Percentiles rank a stretch among this genome's conserved stretches.
Conservation (phyloP, 495 filamentous ascomycete species). For the Penicillium canescens region DNA sequence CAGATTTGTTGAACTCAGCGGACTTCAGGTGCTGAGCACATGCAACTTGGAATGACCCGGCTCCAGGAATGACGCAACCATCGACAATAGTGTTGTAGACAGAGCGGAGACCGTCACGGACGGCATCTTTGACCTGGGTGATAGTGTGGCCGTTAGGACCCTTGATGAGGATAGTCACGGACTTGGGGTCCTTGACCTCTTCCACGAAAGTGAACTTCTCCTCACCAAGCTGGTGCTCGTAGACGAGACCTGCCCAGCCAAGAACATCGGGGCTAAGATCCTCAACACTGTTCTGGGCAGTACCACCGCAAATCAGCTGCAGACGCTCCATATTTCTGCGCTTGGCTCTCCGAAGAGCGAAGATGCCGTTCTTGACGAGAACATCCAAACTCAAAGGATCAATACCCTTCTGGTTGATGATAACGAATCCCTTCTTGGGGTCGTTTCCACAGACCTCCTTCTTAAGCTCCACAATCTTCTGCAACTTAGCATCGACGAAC, state of each 20-base stretch:
- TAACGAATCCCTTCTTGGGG: constrained; percentile 91
- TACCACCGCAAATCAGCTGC: constrained; percentile 89
- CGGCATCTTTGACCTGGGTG: constrained; percentile 91
- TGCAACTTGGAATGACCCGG: constrained; percentile 94
- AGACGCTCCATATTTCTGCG: constrained; percentile 97
- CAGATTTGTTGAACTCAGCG: constrained; percentile 76
- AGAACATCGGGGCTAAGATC: constrained; percentile 86
- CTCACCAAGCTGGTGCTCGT: constrained; percentile 96
- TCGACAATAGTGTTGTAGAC: constrained; percentile 99
- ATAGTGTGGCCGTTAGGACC: constrained; percentile 97
- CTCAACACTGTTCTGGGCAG: constrained; percentile 92
- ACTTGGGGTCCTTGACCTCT: constrained; percentile 98
- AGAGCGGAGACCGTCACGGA: constrained; percentile 91
- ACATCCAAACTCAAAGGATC: constrained; percentile 95
- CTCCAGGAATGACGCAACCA: constrained; percentile 89
- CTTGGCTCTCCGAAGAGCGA: constrained; percentile 92
- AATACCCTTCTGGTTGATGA: constrained; percentile 99
- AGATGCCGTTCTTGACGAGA: constrained; percentile 94
- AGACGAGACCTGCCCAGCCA: constrained; percentile 94
- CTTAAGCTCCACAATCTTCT: constrained; percentile 98
- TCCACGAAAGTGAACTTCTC: constrained; percentile 99
- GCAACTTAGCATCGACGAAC: constrained; percentile 94
- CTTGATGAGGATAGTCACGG: constrained; percentile 97
- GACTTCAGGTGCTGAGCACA: constrained; percentile 86
- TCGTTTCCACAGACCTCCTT: constrained; percentile 96